Percentiles rank a stretch among this genome's conserved stretches.
These are phyloP conservation scores for Angophora floribunda DNA, from an alignment of 345 rosid genomes.

Conservation along the genomic window DNA sequence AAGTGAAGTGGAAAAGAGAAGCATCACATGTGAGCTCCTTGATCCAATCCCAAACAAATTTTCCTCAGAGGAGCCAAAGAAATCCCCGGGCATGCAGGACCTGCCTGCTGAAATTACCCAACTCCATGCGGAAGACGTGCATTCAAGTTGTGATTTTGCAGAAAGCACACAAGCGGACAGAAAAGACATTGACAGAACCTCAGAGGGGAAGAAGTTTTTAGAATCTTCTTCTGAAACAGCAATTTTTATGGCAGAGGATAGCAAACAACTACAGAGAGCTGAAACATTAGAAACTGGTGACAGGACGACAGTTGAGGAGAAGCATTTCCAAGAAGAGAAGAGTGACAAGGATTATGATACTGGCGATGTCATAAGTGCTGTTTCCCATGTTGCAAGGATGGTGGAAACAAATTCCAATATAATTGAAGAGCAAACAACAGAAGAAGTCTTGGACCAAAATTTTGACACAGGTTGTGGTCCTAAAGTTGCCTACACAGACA, in stretches of 20 bases:
- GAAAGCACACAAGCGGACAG: not conserved
- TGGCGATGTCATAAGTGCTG: not conserved
- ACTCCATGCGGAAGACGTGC: conserved; percentile 7
- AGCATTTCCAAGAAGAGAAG: not conserved
- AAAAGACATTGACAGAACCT: conserved; percentile 10
- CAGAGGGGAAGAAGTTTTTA: conserved; percentile 19
- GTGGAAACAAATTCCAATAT: not conserved
- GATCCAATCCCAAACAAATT: not conserved
- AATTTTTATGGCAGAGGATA: not conserved
- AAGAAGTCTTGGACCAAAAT: not conserved
- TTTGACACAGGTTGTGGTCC: not conserved
- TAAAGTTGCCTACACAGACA: not conserved
- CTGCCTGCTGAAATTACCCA: conserved; percentile 24
- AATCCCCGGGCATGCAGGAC: conserved; percentile 1
- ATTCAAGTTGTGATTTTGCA: conserved; percentile 4
- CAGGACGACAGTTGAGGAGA: conserved; percentile 8
- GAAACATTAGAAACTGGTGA: not conserved
- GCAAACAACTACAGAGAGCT: not conserved
- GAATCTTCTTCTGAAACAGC: conserved; percentile 28
- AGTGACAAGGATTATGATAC: not conserved
- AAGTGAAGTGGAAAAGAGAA: conserved; percentile 11
- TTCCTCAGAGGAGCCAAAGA: conserved; percentile 1
- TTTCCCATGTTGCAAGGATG: not conserved
- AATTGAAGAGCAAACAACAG: not conserved
- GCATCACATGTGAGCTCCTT: not conserved